Conservation (phyloP, 169 alveolate genomes). For the Plasmodium ovale region DNA sequence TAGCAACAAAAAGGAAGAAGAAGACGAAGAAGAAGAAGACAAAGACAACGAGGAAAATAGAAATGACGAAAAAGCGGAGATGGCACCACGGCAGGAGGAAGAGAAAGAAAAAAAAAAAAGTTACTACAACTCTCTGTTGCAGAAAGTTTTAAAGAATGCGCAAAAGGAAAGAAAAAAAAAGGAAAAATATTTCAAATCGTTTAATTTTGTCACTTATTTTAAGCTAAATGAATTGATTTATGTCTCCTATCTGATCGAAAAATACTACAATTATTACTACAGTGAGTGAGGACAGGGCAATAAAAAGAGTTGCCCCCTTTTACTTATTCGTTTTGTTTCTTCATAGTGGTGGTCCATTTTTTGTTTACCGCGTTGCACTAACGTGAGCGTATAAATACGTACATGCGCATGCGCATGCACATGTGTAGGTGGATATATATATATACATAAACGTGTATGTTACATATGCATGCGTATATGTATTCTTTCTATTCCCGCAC, state of each 20-base stretch:
- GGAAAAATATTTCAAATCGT: conserved; percentile 29
- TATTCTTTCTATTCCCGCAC: conserved; percentile 4
- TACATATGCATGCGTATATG: neutral
- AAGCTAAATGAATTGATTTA: conserved; percentile 49
- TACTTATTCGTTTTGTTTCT: neutral
- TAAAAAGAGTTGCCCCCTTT: neutral
- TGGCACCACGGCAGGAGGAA: no score
- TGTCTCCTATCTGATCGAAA: conserved; percentile 29
- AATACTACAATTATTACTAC: conserved; percentile 7
- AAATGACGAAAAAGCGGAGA: no score
- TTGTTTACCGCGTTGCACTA: neutral
- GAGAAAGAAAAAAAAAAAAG: conserved; percentile 9
- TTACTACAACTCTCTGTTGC: conserved; percentile 20
- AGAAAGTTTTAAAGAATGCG: conserved; percentile 4
- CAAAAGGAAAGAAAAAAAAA: conserved; percentile 12
- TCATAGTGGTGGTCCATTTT: neutral
- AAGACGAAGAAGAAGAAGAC: no score
- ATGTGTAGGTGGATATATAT: no score
- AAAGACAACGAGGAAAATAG: no score
- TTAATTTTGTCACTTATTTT: conserved; percentile 49
- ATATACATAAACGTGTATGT: neutral
- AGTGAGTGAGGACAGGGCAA: neutral
- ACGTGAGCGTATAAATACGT: neutral
- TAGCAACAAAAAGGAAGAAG: no score
- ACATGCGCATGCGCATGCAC: no score